Percentiles rank a stretch among this genome's conserved stretches.
These are phyloP conservation scores for Arthromyces matolae DNA, from an alignment of 768 basidiomycete genomes.

Conservation along the genomic window DNA sequence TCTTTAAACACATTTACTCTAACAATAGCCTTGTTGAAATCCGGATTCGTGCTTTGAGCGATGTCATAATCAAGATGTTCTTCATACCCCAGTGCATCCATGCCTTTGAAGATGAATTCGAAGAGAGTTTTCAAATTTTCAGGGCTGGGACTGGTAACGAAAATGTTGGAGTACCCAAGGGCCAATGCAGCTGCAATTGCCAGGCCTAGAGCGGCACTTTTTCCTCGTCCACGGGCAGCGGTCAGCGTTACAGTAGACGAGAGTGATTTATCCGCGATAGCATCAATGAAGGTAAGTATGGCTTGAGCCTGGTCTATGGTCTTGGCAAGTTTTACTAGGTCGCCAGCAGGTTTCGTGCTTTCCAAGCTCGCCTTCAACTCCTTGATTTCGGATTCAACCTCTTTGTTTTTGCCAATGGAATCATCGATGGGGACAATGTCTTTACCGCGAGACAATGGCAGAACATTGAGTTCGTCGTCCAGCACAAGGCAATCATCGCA, in stretches of 20 bases:
- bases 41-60: slow-evolving; percentile 89
- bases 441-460: slow-evolving; percentile 93
- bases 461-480: slow-evolving; percentile 96
- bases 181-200: slow-evolving; percentile 90
- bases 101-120: slow-evolving; percentile 94
- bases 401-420: slow-evolving; percentile 28
- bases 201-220: slow-evolving; percentile 93
- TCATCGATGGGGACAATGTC: slow-evolving; percentile 73
- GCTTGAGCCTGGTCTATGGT: slow-evolving; percentile 95
- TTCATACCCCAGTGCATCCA: slow-evolving; percentile 93
- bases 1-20: slow-evolving; percentile 90
- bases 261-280: slow-evolving; percentile 88
- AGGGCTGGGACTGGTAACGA: slow-evolving; percentile 95
- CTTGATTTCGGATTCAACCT: slow-evolving; percentile 62
- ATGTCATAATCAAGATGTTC: slow-evolving; percentile 98
- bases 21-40: slow-evolving; percentile 93
- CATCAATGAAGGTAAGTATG: slow-evolving; percentile 90
- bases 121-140: slow-evolving; percentile 98
- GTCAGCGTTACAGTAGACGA: slow-evolving; percentile 95
- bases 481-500: slow-evolving; percentile 91
- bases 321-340: slow-evolving; percentile 85
- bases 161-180: slow-evolving; percentile 95
- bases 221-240: slow-evolving; percentile 92
- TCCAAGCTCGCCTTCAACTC: slow-evolving; percentile 74
- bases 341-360: slow-evolving; percentile 83